A percentile compares a stretch with the other conserved stretches of the same genome.
Evolutionary conservation across 2,329 filamentous ascomycete genomes (phyloP).

Genomic region (Fusarium nurragi): DNA sequence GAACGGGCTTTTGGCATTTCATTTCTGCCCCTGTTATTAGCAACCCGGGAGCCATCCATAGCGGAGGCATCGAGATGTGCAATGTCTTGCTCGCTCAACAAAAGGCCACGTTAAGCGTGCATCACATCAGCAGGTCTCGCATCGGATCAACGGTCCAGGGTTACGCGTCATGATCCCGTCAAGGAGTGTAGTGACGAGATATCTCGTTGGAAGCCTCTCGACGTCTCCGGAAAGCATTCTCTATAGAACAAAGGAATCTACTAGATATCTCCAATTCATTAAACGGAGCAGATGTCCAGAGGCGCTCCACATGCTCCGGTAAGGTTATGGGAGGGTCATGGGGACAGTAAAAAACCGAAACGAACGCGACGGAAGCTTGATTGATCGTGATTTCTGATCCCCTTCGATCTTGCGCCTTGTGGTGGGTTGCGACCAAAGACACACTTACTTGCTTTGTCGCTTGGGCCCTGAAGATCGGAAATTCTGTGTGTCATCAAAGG

Average conservation of each 20-base stretch:
- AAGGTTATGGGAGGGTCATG: neutral
- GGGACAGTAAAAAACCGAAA: slow-evolving; percentile 19
- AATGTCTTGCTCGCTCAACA: neutral
- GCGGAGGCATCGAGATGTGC: slow-evolving; percentile 31
- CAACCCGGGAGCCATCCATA: neutral
- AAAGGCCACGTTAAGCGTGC: neutral
- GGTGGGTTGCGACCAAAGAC: slow-evolving; percentile 8
- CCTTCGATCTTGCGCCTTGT: neutral
- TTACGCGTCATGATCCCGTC: neutral
- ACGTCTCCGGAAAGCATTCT: neutral
- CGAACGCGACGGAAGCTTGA: slow-evolving; percentile 1
- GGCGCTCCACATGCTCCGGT: neutral
- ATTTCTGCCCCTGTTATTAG: neutral
- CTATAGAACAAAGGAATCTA: neutral
- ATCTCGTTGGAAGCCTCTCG: slow-evolving; percentile 4
- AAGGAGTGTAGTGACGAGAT: neutral
- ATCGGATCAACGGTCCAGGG: neutral
- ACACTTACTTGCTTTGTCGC: slow-evolving; percentile 6
- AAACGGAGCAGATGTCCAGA: slow-evolving; percentile 2
- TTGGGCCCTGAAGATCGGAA: slow-evolving; percentile 36
- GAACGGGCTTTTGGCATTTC: neutral
- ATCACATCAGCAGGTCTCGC: neutral
- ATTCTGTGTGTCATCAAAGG: slow-evolving; percentile 44
- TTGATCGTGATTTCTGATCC: neutral
- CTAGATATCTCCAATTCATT: neutral